Conservation (phyloP, 495 filamentous ascomycete genomes). For the Aspergillus homomorphus region DNA sequence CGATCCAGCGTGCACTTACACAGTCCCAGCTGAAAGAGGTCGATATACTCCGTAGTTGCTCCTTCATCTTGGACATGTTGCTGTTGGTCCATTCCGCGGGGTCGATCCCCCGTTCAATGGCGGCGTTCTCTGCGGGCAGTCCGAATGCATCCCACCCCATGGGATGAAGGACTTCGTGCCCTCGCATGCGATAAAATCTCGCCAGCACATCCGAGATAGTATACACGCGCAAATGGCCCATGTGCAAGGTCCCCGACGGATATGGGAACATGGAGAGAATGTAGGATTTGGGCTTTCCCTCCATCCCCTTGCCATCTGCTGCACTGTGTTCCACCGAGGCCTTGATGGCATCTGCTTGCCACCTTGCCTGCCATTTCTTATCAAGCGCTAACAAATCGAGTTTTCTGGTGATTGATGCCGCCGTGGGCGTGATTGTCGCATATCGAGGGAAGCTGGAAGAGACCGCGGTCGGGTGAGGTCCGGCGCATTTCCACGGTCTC, state of each 20-base stretch:
- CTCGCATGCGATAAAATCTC: constrained; percentile 72
- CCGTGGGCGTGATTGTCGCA: constrained; percentile 20
- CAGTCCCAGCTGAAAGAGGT: constrained; percentile 78
- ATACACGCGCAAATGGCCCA: constrained; percentile 86
- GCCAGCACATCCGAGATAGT: constrained; percentile 85
- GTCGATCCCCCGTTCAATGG: constrained; percentile 79
- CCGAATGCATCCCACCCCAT: constrained; percentile 97
- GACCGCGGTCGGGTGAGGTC: constrained; percentile 14
- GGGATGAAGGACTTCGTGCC: constrained; percentile 73
- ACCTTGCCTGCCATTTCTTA: constrained; percentile 68
- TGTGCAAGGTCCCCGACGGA: constrained; percentile 83
- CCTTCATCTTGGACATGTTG: constrained; percentile 83
- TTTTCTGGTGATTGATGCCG: constrained; percentile 15
- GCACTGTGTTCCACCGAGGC: constrained; percentile 4
- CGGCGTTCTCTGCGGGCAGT: constrained; percentile 87
- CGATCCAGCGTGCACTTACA: constrained; percentile 46
- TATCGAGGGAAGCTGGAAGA: constrained; percentile 18
- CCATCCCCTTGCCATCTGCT: constrained; percentile 1
- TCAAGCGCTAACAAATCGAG: constrained; percentile 67
- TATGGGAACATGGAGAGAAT: constrained; percentile 93
- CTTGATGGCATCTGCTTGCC: constrained; percentile 34
- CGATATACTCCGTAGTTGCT: constrained; percentile 72
- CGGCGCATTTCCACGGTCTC: constrained; percentile 21
- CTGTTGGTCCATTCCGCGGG: constrained; percentile 73
- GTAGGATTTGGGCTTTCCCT: constrained; percentile 58